Evolutionary conservation across 805 yeast species (phyloP).

Genomic region (Tetrapisispora phaffii): DNA sequence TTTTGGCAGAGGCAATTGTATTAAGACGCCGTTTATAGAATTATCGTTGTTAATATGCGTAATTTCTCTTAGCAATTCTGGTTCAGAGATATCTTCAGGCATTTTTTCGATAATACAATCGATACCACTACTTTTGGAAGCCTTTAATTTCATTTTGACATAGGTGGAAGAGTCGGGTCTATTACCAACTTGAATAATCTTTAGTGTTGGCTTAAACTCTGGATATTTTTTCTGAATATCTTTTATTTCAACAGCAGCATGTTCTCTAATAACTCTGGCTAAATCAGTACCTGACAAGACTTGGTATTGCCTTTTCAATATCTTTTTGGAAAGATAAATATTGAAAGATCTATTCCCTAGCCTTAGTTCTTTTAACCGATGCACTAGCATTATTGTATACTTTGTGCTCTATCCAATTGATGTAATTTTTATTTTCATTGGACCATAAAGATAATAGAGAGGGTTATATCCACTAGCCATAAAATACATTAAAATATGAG

Average conservation of each 20-base stretch:
- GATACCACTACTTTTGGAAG: constrained; percentile 62
- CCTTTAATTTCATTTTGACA: constrained; percentile 70
- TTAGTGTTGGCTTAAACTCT: constrained; percentile 52
- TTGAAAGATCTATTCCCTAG: not conserved
- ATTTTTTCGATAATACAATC: constrained; percentile 50
- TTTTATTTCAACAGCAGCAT: constrained; percentile 33
- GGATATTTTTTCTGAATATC: constrained; percentile 32
- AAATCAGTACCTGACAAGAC: constrained; percentile 40
- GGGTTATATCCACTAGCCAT: too few species aligned
- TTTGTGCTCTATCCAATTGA: too few species aligned
- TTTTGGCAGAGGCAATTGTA: constrained; percentile 68
- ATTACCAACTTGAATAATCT: constrained; percentile 67
- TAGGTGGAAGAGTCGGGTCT: constrained; percentile 76
- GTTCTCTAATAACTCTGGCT: constrained; percentile 36
- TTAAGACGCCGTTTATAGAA: constrained; percentile 59
- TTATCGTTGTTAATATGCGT: constrained; percentile 47
- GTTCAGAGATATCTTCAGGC: constrained; percentile 47
- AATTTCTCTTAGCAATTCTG: constrained; percentile 45
- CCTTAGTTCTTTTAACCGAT: not conserved
- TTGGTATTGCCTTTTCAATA: constrained; percentile 12
- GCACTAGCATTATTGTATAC: not conserved
- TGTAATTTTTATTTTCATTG: too few species aligned
- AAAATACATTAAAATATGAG: not conserved
- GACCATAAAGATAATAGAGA: too few species aligned
- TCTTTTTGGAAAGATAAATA: not conserved